Evolutionary conservation across 2,329 filamentous ascomycete genomes (phyloP).

Genomic region (Colletotrichum higginsianum): DNA sequence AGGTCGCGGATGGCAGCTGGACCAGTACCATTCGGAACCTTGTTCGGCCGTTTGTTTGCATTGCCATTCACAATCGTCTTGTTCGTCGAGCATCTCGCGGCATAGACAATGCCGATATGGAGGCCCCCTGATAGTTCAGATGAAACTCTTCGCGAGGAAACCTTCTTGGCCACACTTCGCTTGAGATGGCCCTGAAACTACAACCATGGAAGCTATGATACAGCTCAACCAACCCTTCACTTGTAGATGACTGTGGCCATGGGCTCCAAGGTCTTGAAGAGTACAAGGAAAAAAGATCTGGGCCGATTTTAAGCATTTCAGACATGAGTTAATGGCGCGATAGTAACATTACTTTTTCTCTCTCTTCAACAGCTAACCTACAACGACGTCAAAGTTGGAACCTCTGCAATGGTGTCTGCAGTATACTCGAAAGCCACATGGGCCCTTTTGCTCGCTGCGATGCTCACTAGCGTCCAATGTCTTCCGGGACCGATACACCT

Average conservation of each 20-base stretch:
- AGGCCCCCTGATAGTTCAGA: not conserved
- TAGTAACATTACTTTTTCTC: too few species aligned
- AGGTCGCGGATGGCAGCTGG: not conserved
- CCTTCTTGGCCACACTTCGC: not conserved
- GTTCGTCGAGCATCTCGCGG: not conserved
- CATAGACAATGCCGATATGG: not conserved
- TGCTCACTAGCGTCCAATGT: not conserved
- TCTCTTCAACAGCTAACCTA: not conserved
- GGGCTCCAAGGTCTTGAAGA: not conserved
- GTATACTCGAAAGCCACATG: not conserved
- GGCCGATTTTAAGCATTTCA: not conserved
- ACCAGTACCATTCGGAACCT: not conserved
- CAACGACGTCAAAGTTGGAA: not conserved
- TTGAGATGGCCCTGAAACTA: not conserved
- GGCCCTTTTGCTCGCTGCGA: not conserved
- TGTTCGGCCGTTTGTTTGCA: not conserved
- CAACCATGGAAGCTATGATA: not conserved
- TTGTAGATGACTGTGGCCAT: not conserved
- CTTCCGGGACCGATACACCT: constrained; percentile 5
- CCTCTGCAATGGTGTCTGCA: not conserved
- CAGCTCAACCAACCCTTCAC: not conserved
- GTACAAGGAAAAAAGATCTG: too few species aligned
- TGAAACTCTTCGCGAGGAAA: constrained; percentile 24
- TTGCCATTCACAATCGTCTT: not conserved
- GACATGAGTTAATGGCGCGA: too few species aligned